A percentile compares a stretch with the other conserved stretches of the same genome.
Conservation (phyloP, 306 rosid genomes). For the Macrotyloma uniflorum region DNA sequence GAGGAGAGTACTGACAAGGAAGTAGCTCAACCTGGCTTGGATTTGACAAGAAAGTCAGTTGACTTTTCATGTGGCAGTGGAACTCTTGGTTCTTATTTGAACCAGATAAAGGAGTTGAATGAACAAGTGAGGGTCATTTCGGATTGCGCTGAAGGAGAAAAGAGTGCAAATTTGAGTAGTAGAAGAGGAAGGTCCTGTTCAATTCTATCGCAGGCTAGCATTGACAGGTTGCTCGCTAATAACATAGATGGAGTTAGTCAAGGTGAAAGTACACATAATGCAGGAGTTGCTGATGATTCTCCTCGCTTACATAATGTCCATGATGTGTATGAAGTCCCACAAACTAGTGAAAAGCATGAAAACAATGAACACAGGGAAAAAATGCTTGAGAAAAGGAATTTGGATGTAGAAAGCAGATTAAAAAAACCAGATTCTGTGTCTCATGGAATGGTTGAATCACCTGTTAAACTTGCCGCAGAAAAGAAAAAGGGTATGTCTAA, state of each 20-base stretch:
- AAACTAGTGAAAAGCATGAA: slow-evolving; percentile 38
- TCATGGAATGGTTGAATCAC: slow-evolving; percentile 35
- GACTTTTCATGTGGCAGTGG: slow-evolving; percentile 27
- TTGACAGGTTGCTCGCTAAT: slow-evolving; percentile 31
- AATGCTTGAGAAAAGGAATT: slow-evolving; percentile 36
- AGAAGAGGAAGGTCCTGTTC: slow-evolving; percentile 45
- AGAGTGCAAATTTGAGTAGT: slow-evolving; percentile 34
- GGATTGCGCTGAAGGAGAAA: slow-evolving; percentile 46
- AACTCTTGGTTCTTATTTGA: slow-evolving; percentile 54
- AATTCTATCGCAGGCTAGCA: slow-evolving; percentile 35
- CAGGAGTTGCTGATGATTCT: slow-evolving; percentile 30
- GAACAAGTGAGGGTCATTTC: slow-evolving; percentile 74
- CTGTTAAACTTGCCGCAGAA: slow-evolving; percentile 33
- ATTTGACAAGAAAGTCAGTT: slow-evolving; percentile 40
- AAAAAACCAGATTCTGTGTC: slow-evolving; percentile 48
- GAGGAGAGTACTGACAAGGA: slow-evolving; percentile 47
- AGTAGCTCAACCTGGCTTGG: slow-evolving; percentile 37
- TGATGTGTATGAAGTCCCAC: slow-evolving; percentile 77
- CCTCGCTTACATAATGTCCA: slow-evolving; percentile 48
- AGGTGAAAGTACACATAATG: slow-evolving; percentile 15
- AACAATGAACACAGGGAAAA: slow-evolving; percentile 17
- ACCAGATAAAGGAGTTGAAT: slow-evolving; percentile 59
- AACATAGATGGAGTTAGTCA: slow-evolving; percentile 36
- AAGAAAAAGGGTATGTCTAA: slow-evolving; percentile 42
- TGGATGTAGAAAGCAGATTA: slow-evolving; percentile 41